Percentiles rank a stretch among this genome's conserved stretches.
Conservation (phyloP, 2,329 filamentous ascomycete species). For the Thelonectria blattea region DNA sequence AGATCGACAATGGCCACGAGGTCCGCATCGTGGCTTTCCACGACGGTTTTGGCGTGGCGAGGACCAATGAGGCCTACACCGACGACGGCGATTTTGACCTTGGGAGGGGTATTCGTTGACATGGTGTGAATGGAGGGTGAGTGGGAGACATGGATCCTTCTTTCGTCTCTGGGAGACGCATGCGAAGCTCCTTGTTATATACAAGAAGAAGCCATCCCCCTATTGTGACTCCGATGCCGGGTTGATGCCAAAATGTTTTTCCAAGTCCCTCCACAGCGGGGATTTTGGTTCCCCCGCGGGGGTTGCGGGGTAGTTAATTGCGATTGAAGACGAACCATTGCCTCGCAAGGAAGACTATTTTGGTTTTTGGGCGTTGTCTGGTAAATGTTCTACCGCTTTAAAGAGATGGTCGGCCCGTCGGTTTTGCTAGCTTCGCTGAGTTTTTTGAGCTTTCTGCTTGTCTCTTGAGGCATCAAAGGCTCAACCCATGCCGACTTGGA, state of each 20-base stretch:
- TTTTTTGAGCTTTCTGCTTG: neutral
- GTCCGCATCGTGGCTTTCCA: conserved; percentile 25
- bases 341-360: neutral
- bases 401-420: neutral
- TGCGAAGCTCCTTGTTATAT: neutral
- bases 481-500: too few relatives aligned
- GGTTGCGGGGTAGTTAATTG: conserved; percentile 2
- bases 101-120: conserved; percentile 6
- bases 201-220: neutral
- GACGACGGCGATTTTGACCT: conserved; percentile 36
- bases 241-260: conserved; percentile 19
- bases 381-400: conserved; percentile 16
- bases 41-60: conserved; percentile 40
- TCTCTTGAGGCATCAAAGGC: too few relatives aligned
- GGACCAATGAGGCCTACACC: conserved; percentile 42
- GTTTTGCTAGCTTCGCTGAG: too few relatives aligned
- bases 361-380: neutral
- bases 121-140: conserved; percentile 3
- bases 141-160: neutral
- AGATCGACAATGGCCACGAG: conserved; percentile 42
- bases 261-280: conserved; percentile 1
- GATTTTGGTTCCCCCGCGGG: neutral
- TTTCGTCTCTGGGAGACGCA: neutral
- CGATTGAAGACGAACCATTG: neutral
- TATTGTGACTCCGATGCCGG: neutral